Evolutionary conservation across 2,329 filamentous ascomycete genomes (phyloP).

Genomic region (Arachnopeziza araneosa): DNA sequence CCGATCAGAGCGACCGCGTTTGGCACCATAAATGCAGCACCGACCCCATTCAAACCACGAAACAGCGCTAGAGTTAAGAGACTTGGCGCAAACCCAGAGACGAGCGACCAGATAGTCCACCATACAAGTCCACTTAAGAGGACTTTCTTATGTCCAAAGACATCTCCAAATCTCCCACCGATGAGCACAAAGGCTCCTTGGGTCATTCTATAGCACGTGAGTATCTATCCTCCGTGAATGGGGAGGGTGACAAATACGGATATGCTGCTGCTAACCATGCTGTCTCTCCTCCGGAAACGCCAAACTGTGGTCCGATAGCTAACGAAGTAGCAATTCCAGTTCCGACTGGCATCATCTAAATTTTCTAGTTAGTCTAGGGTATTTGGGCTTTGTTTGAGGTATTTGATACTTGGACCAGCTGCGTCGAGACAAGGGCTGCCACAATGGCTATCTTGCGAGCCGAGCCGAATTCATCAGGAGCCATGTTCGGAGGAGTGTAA

Average conservation of each 20-base stretch:
- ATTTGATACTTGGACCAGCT: background rate
- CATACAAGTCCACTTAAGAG: slow-evolving; percentile 38
- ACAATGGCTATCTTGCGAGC: background rate
- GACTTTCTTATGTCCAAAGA: slow-evolving; percentile 45
- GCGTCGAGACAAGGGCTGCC: background rate
- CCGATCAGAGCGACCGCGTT: slow-evolving; percentile 45
- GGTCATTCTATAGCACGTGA: background rate
- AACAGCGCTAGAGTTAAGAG: slow-evolving; percentile 39
- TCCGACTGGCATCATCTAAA: background rate
- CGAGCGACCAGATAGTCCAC: slow-evolving; percentile 39
- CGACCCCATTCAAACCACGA: slow-evolving; percentile 43
- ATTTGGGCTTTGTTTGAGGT: background rate
- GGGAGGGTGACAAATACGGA: background rate
- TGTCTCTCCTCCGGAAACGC: background rate
- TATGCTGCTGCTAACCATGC: background rate
- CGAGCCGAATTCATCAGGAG: background rate
- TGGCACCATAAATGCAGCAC: slow-evolving; percentile 44
- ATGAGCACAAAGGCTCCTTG: slow-evolving; percentile 25
- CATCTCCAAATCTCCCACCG: slow-evolving; percentile 43
- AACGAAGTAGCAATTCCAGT: background rate
- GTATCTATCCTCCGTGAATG: background rate
- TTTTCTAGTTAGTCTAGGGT: background rate
- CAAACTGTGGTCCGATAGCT: background rate
- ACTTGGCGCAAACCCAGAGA: slow-evolving; percentile 37
- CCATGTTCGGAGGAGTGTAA: background rate